phyloP scores from a whole-genome alignment of 768 basidiomycete species.

The Phanerochaete carnosa region DNA sequence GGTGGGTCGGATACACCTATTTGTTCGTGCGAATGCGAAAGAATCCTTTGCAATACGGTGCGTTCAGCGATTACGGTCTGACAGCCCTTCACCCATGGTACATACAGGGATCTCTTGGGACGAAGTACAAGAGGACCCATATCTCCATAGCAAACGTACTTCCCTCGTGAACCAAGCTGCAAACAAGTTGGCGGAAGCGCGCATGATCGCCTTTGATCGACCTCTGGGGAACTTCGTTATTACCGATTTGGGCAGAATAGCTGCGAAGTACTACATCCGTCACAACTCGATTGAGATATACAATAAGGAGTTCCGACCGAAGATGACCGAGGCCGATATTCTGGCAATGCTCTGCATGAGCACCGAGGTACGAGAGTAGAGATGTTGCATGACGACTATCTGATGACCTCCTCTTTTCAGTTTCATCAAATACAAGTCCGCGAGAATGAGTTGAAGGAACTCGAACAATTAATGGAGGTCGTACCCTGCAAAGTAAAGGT shows the following conservation, averaged over 20 bases:
- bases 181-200: slow-evolving; percentile 55
- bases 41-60: slow-evolving; percentile 86
- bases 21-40: slow-evolving; percentile 92
- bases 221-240: slow-evolving; percentile 56
- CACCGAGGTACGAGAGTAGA: slow-evolving; percentile 64
- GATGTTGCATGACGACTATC: neutral
- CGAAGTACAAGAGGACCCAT: slow-evolving; percentile 64
- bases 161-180: slow-evolving; percentile 69
- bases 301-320: slow-evolving; percentile 68
- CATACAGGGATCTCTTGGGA: slow-evolving; percentile 70
- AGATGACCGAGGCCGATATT: slow-evolving; percentile 92
- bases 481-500: slow-evolving; percentile 84
- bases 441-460: slow-evolving; percentile 84
- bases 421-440: slow-evolving; percentile 95
- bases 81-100: neutral
- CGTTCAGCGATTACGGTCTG: neutral
- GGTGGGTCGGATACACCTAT: slow-evolving; percentile 97
- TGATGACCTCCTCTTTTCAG: slow-evolving; percentile 33
- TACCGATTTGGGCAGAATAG: slow-evolving; percentile 94
- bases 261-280: slow-evolving; percentile 94
- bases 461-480: slow-evolving; percentile 62
- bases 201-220: slow-evolving; percentile 81
- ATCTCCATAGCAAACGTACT: slow-evolving; percentile 64
- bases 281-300: slow-evolving; percentile 85
- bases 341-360: slow-evolving; percentile 84